Evolutionary conservation across 208 protist genomes (phyloP), one percentile per base, ranked within the genome.

Genomic region (Trypanosoma lewisi): DNA sequence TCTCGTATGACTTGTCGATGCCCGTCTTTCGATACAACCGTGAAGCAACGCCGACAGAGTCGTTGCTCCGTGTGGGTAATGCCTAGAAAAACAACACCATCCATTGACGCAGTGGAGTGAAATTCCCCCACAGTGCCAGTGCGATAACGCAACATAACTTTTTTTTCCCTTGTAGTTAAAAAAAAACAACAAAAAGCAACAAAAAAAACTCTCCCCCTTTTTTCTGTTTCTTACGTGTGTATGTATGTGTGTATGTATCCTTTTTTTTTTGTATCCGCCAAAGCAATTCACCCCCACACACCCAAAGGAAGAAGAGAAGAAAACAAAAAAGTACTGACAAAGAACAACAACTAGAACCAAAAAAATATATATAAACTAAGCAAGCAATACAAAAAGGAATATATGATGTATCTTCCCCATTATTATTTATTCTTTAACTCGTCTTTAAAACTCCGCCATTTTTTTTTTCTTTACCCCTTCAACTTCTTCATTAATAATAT

Each of bases 81-180:
- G 33, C 23, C 30, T 3, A 44, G 17, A 30, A 21, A 53, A 21
- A 16, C 2, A 17, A 44, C 34, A 34, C 58, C 33, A 27, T 11
- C 23, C n/a, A 44, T 42, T 17, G 4, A 41, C 44, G 12, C 14
- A 17, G 23, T 49, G 25, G 30, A 39, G 0, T 14, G 47, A 11
- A 54, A 28, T 28, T 31, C 34, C 5, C 47, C 39, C 9, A 36
- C 23, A 52, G 12, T 19, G 30, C 49, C 7, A 21, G 25, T 44
- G 50, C 50, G 33, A 49, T 39, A 36, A 9, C 57, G 65, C 63
- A 86, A 30, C 76, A 86, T 36, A 56, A 45, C 42, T 64, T 73
- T 17, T 9, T 56, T 30, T 17, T 52, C 17, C 30, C n/a, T 63
- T 47, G n/a, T 28, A 21, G 16, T 16, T 36, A 2, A 30, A 3